A percentile compares a stretch with the other conserved stretches of the same genome.
Conservation (phyloP, 1,284 basidiomycete species). For the Anthracocystis panici-leucophaei region DNA sequence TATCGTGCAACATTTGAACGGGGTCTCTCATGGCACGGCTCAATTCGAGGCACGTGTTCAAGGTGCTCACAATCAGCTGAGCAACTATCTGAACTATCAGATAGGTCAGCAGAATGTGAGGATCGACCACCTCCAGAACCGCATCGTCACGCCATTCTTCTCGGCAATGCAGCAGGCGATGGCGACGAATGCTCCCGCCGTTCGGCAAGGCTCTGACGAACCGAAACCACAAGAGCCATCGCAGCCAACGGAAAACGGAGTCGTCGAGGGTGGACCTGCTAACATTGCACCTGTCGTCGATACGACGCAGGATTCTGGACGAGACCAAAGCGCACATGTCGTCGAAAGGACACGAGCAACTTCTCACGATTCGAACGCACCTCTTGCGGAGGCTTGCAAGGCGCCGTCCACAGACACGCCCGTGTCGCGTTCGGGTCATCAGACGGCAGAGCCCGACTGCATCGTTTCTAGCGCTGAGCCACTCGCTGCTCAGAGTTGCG, state of each 20-base stretch:
- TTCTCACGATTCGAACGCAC: constrained; percentile 6
- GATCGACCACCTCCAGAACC: constrained; percentile 11
- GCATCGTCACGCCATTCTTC: constrained; percentile 9
- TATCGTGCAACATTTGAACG: neutral
- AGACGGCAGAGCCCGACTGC: neutral
- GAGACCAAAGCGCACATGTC: neutral
- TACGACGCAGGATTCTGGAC: neutral
- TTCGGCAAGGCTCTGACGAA: neutral
- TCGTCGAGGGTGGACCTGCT: neutral
- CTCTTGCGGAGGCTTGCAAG: constrained; percentile 2
- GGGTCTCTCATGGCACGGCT: neutral
- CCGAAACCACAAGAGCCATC: neutral
- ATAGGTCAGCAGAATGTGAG: neutral
- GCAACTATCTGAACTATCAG: neutral
- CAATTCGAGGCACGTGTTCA: constrained; percentile 10
- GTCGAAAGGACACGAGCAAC: neutral
- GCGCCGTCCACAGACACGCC: neutral
- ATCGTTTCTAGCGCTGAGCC: neutral
- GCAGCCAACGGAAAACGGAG: neutral
- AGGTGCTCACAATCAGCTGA: constrained; percentile 15
- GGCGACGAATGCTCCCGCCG: neutral
- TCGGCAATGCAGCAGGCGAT: neutral
- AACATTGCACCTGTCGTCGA: neutral
- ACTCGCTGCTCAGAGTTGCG: neutral
- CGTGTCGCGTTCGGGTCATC: neutral